These are phyloP conservation scores for Plasmodium blacklocki DNA, from an alignment of 169 alveolate species.

Conservation along the genomic window DNA sequence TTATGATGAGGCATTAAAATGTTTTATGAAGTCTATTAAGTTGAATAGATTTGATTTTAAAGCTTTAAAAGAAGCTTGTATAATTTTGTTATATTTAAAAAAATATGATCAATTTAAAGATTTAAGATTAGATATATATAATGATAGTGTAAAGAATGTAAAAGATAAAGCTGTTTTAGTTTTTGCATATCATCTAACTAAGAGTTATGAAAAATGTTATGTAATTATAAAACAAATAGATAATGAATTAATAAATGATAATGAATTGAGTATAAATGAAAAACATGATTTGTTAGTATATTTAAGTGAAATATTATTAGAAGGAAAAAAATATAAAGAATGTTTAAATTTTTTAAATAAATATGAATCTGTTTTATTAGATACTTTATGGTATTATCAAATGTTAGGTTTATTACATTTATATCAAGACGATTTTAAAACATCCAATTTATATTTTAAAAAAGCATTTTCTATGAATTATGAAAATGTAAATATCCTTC, in stretches of 20 bases:
- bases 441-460: slow-evolving; percentile 52
- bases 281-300: slow-evolving; percentile 42
- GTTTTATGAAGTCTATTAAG: slow-evolving; percentile 48
- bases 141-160: slow-evolving; percentile 28
- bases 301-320: slow-evolving; percentile 52
- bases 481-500: slow-evolving; percentile 40
- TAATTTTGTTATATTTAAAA: slow-evolving; percentile 43
- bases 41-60: slow-evolving; percentile 47
- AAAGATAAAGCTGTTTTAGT: slow-evolving; percentile 65
- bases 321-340: slow-evolving; percentile 55
- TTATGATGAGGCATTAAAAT: slow-evolving; percentile 68
- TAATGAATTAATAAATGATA: slow-evolving; percentile 25
- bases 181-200: slow-evolving; percentile 38
- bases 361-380: slow-evolving; percentile 5
- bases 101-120: slow-evolving; percentile 65
- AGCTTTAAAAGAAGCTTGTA: slow-evolving; percentile 62
- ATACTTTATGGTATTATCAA: slow-evolving; percentile 61
- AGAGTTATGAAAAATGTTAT: slow-evolving; percentile 50
- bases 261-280: slow-evolving; percentile 20
- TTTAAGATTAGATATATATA: slow-evolving; percentile 45
- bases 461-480: slow-evolving; percentile 54
- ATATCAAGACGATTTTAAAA: slow-evolving; percentile 20
- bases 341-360: slow-evolving; percentile 25
- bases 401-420: slow-evolving; percentile 40
- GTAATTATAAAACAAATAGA: slow-evolving; percentile 52